These are phyloP conservation scores for Arthrobotrys musiformis DNA, from an alignment of 2,329 filamentous ascomycete species.

Conservation along the genomic window DNA sequence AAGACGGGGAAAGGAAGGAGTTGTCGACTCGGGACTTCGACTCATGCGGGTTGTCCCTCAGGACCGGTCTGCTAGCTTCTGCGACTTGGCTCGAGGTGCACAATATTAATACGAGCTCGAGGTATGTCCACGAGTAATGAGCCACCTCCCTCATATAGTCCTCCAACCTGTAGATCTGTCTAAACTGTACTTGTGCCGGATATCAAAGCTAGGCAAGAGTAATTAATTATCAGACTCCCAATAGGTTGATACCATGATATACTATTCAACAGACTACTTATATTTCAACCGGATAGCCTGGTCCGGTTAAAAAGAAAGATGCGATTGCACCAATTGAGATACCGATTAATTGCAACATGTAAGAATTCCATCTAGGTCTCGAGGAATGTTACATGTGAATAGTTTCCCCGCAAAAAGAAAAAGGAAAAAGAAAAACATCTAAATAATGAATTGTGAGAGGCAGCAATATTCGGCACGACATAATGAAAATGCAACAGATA, in stretches of 20 bases:
- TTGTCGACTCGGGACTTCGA: no score
- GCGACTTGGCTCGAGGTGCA: background rate
- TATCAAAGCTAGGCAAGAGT: slow-evolving; percentile 2
- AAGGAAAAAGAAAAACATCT: slow-evolving; percentile 20
- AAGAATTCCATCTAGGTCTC: background rate
- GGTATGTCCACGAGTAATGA: slow-evolving; percentile 11
- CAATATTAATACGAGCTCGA: slow-evolving; percentile 40
- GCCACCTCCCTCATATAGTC: no score
- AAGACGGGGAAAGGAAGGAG: slow-evolving; percentile 14
- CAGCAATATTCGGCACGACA: slow-evolving; percentile 29
- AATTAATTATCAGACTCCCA: background rate
- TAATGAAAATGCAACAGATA: slow-evolving; percentile 7
- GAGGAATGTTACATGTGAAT: slow-evolving; percentile 20
- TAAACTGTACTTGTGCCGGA: background rate
- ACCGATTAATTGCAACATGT: slow-evolving; percentile 5
- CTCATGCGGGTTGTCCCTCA: no score
- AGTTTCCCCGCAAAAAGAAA: slow-evolving; percentile 20
- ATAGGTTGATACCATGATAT: background rate
- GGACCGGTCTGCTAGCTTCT: slow-evolving; percentile 12
- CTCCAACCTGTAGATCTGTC: background rate
- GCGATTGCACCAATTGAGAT: background rate
- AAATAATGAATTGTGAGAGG: slow-evolving; percentile 10
- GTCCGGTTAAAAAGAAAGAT: background rate
- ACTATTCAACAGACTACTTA: background rate
- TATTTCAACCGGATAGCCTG: background rate